A percentile compares a stretch with the other conserved stretches of the same genome.
Conservation (phyloP, 2,329 filamentous ascomycete species). For the Tolypocladium cylindrosporum region DNA sequence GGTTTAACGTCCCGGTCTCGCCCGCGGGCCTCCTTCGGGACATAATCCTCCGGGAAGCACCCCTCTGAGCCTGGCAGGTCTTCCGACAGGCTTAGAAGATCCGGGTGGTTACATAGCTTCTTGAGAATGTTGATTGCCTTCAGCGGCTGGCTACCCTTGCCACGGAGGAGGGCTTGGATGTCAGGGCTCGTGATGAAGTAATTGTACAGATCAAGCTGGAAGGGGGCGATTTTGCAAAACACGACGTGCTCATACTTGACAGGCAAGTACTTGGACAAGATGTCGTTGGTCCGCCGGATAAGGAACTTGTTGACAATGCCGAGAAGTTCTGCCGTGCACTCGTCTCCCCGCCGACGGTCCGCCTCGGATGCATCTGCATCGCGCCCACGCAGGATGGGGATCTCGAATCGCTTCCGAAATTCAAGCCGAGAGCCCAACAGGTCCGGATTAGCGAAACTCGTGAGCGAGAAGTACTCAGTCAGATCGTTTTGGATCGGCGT, state of each 20-base stretch:
- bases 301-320: conserved; percentile 94
- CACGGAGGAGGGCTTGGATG: conserved; percentile 81
- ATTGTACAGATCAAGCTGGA: conserved; percentile 90
- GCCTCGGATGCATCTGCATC: conserved; percentile 82
- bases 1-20: conserved; percentile 86
- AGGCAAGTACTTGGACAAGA: conserved; percentile 91
- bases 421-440: conserved; percentile 81
- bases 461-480: conserved; percentile 93
- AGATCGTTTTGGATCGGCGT: conserved; percentile 97
- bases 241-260: conserved; percentile 99
- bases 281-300: conserved; percentile 94
- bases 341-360: conserved; percentile 74
- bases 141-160: conserved; percentile 89
- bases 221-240: conserved; percentile 88
- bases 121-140: conserved; percentile 96
- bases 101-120: conserved; percentile 97
- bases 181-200: conserved; percentile 94
- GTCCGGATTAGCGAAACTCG: conserved; percentile 93
- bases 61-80: conserved; percentile 83
- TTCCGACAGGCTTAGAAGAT: conserved; percentile 71
- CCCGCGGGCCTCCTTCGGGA: conserved; percentile 77
- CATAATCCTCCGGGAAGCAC: conserved; percentile 75
- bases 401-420: conserved; percentile 87
- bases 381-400: conserved; percentile 83
- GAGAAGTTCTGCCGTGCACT: conserved; percentile 72